phyloP scores from a whole-genome alignment of 2,329 filamentous ascomycete species.

The Didymella lethalis region DNA sequence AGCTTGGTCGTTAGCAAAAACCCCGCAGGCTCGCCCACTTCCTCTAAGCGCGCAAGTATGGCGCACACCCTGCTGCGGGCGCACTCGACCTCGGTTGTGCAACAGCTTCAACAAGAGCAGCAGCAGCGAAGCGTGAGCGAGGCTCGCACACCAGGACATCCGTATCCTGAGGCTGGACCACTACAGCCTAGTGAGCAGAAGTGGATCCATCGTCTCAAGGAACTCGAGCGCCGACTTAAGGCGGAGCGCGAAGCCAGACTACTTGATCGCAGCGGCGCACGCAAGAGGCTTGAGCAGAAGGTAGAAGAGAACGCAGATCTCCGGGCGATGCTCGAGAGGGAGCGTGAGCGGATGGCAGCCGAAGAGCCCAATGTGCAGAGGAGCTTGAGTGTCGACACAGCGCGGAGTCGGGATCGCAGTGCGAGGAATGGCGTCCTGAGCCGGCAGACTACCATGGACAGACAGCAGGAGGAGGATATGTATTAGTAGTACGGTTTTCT shows the following conservation, averaged over 20 bases:
- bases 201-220: constrained; percentile 85
- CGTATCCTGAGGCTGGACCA: constrained; percentile 47
- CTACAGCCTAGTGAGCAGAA: constrained; percentile 69
- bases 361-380: constrained; percentile 28
- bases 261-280: constrained; percentile 82
- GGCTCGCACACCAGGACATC: constrained; percentile 32
- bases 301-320: constrained; percentile 76
- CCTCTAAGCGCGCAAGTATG: constrained; percentile 54
- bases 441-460: constrained; percentile 17
- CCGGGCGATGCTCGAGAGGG: constrained; percentile 68
- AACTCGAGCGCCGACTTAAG: constrained; percentile 88
- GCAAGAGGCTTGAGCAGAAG: constrained; percentile 80
- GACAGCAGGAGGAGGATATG: constrained; percentile 18
- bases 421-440: constrained; percentile 35
- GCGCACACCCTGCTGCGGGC: constrained; percentile 64
- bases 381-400: constrained; percentile 31
- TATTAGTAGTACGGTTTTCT: constrained; percentile 8
- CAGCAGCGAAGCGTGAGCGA: constrained; percentile 15
- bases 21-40: constrained; percentile 40
- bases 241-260: constrained; percentile 86
- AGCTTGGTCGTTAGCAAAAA: constrained; percentile 37
- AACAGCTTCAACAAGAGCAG: constrained; percentile 47
- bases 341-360: constrained; percentile 51
- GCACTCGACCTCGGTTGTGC: constrained; percentile 61
- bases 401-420: constrained; percentile 23